Evolutionary conservation across 2,329 filamentous ascomycete genomes (phyloP).

Genomic region (Epichloe sibirici): DNA sequence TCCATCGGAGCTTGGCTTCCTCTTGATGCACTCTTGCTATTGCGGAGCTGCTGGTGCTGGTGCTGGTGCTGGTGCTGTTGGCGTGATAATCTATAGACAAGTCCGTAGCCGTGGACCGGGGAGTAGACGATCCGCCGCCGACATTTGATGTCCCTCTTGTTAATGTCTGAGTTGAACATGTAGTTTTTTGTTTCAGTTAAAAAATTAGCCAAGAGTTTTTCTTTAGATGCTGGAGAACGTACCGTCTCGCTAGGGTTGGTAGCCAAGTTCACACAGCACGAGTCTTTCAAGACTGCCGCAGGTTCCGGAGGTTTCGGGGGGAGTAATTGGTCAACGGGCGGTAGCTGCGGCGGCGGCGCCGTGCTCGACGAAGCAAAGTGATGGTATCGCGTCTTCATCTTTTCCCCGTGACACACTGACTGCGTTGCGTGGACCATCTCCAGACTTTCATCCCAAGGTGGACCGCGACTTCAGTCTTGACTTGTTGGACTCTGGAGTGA

Average conservation of each 20-base stretch:
- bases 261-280: slow-evolving; percentile 5
- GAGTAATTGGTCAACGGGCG: background rate
- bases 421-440: background rate
- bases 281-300: slow-evolving; percentile 5
- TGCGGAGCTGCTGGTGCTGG: slow-evolving; percentile 23
- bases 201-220: background rate
- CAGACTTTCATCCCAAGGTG: too few species aligned
- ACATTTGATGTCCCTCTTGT: slow-evolving; percentile 12
- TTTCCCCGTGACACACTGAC: background rate
- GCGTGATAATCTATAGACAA: slow-evolving; percentile 13
- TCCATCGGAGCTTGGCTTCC: slow-evolving; percentile 27
- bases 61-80: slow-evolving; percentile 17
- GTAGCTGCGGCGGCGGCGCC: background rate
- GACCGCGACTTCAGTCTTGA: too few species aligned
- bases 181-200: background rate
- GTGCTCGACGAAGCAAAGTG: background rate
- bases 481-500: too few species aligned
- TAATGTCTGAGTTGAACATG: slow-evolving; percentile 17
- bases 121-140: slow-evolving; percentile 16
- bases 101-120: slow-evolving; percentile 13
- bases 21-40: slow-evolving; percentile 24
- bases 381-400: background rate
- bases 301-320: slow-evolving; percentile 1
- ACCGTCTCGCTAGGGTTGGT: slow-evolving; percentile 19
- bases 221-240: background rate